phyloP scores from a whole-genome alignment of 2,329 filamentous ascomycete genomes.

The Escovopsis sp. region DNA sequence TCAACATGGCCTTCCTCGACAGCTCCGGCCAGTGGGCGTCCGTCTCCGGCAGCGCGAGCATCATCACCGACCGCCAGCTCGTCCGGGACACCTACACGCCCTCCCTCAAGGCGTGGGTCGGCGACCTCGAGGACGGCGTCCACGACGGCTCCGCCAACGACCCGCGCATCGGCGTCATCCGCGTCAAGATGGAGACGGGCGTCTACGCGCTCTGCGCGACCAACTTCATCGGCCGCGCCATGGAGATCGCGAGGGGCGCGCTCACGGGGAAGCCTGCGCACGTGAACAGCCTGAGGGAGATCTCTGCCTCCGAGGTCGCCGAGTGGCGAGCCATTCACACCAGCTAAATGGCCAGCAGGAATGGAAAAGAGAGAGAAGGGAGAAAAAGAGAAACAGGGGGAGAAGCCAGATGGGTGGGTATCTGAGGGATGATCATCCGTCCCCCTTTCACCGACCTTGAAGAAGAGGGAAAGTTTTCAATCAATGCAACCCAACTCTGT shows the following conservation, averaged over 20 bases:
- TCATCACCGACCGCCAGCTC: constrained; percentile 52
- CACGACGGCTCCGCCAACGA: constrained; percentile 74
- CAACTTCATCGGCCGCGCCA: constrained; percentile 45
- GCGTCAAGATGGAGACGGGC: constrained; percentile 54
- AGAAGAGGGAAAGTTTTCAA: too few species aligned
- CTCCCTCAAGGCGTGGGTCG: constrained; percentile 67
- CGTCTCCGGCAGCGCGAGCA: constrained; percentile 54
- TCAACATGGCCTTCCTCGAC: constrained; percentile 74
- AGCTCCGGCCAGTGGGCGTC: constrained; percentile 72
- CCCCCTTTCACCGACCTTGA: too few species aligned
- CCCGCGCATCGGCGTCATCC: constrained; percentile 68
- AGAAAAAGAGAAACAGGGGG: too few species aligned
- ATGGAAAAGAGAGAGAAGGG: not conserved
- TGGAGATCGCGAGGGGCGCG: constrained; percentile 61
- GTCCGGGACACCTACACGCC: constrained; percentile 65
- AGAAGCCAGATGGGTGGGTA: too few species aligned
- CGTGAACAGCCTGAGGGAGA: constrained; percentile 63
- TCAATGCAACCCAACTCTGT: too few species aligned
- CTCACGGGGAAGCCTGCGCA: constrained; percentile 55
- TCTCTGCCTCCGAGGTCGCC: constrained; percentile 49
- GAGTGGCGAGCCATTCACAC: constrained; percentile 30
- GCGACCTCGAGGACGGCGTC: constrained; percentile 67
- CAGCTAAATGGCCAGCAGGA: not conserved
- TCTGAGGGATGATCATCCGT: too few species aligned
- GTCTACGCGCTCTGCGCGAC: constrained; percentile 54